Evolutionary conservation across 2,329 filamentous ascomycete genomes (phyloP), one percentile per base, ranked within the genome.

Genomic region (Colletotrichum lupini): DNA sequence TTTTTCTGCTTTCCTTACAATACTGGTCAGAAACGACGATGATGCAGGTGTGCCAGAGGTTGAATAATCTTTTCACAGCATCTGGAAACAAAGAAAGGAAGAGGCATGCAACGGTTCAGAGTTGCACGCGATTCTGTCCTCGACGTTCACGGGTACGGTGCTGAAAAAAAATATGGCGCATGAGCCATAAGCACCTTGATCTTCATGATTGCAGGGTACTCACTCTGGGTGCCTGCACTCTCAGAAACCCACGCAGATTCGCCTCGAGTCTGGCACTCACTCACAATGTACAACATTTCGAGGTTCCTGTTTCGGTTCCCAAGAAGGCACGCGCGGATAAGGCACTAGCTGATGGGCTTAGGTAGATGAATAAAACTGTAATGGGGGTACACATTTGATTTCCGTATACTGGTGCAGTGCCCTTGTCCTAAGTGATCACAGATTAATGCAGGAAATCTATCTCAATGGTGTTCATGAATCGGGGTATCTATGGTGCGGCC

Each of bases 301-400:
- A 71, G 62, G 56, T 73, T 70, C 61, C 66, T 73, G 64, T 69
- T 74, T 67, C 71, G 60, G 66, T 67, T 71, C 66, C 62, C 32
- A 64, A 67, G 68, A 62, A 65, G 73, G 73, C 65, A 72, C 66
- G 55, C 58, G 66, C 57, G 73, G 62, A 67, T 74, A 67, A 63
- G 67, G 62, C 68, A 74, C 55, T 66, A 73, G 74, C 69, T 75
- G 73, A 73, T 70, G 69, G 69, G 69, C 58, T 71, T 75, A 71
- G 74, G 73, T 75, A 75, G 74, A 75, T 64, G 73, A 75, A 75
- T 70, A 68, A 74, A 72, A 74, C 42, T 74, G 72, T 74, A 72
- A 74, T 74, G 16, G 62, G 72, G 61, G 67, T 62, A 53, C 71
- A 72, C 4, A 42, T 37, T 11, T 58, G n/a, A 14, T 32, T 58